A percentile compares a stretch with the other conserved stretches of the same genome.
Conservation (phyloP, 257 asterid genomes). For the Forsythia suspensa region DNA sequence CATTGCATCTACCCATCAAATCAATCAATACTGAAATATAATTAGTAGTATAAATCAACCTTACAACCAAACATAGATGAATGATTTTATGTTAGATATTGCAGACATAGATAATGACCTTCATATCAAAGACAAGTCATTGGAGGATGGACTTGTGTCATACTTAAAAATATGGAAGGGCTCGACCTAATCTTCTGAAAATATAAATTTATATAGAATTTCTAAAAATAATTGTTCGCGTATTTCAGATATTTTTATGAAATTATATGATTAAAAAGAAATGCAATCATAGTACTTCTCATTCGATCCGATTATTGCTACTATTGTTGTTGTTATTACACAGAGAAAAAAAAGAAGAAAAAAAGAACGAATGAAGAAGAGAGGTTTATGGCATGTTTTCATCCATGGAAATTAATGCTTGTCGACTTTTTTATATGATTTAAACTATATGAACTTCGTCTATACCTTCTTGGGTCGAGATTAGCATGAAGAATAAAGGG, state of each 20-base stretch:
- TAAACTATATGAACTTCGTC: background rate
- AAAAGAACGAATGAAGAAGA: too few species aligned
- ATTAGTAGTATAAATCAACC: background rate
- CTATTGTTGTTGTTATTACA: background rate
- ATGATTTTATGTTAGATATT: conserved; percentile 15
- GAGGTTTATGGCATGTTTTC: background rate
- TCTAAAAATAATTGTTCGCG: too few species aligned
- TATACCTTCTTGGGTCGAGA: too few species aligned
- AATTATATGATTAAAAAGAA: too few species aligned
- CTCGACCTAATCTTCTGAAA: too few species aligned
- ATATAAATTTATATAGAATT: too few species aligned
- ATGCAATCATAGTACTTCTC: background rate
- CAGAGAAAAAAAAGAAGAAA: too few species aligned
- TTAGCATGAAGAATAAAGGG: background rate
- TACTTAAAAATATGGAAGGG: background rate
- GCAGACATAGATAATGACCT: conserved; percentile 15
- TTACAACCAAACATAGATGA: background rate
- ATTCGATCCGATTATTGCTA: background rate
- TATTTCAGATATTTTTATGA: too few species aligned
- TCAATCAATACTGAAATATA: background rate
- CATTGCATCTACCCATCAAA: background rate
- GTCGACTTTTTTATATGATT: background rate
- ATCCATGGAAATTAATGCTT: too few species aligned
- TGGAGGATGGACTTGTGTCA: conserved; percentile 10
- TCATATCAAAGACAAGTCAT: background rate